Evolutionary conservation across 495 filamentous ascomycete species (phyloP).

Genomic region (Paragyromitra xinjiangensis): DNA sequence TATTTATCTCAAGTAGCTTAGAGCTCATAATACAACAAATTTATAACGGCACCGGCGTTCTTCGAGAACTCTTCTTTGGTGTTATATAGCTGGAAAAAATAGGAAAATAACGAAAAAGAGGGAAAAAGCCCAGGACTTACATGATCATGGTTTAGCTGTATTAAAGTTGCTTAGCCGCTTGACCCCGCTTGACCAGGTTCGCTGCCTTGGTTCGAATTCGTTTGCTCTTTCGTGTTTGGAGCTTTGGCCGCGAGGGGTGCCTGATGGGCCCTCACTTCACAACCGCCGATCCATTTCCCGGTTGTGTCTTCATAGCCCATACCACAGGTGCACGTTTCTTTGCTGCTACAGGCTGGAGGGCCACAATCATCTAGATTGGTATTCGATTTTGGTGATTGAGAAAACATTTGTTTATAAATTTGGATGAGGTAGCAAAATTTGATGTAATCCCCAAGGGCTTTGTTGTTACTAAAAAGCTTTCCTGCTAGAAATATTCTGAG

Average conservation of each 20-base stretch:
- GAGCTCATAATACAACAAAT: too few species aligned
- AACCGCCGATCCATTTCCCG: conserved; percentile 2
- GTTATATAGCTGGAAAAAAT: not conserved
- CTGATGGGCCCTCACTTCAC: not conserved
- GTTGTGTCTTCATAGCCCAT: not conserved
- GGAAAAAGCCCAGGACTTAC: not conserved
- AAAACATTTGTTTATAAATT: not conserved
- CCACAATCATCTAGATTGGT: not conserved
- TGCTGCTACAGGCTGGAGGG: not conserved
- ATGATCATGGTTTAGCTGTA: not conserved
- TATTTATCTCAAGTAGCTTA: not conserved
- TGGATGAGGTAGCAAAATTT: not conserved
- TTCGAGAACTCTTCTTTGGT: too few species aligned
- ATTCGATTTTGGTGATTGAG: not conserved
- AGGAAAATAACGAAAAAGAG: not conserved
- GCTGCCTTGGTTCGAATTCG: not conserved
- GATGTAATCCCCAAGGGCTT: not conserved
- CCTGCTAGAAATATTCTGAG: not conserved
- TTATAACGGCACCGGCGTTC: too few species aligned
- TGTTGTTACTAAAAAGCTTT: not conserved
- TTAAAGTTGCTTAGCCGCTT: not conserved
- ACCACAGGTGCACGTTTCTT: conserved; percentile 3
- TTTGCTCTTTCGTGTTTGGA: not conserved
- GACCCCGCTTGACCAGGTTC: not conserved
- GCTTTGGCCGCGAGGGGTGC: not conserved